Evolutionary conservation across 2,329 filamentous ascomycete genomes (phyloP), one percentile per base, ranked within the genome.

Genomic region (Coccinonectria pachysandricola): DNA sequence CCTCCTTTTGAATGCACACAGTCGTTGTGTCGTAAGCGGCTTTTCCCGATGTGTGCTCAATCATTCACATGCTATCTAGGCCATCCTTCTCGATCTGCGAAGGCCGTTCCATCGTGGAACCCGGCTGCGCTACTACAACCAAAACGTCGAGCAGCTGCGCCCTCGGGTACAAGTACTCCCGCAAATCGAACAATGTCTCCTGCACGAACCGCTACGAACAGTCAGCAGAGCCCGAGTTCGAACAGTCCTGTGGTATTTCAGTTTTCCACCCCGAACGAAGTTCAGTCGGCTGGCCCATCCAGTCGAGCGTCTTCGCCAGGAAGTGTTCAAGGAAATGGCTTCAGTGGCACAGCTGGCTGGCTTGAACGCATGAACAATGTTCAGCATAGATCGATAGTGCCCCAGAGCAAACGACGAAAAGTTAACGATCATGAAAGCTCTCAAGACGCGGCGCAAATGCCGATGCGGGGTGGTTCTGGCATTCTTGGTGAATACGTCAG

Each of bases 341-440:
- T 38, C 12, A 49, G 42, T 26, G 69, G 71, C 14, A 65, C 73
- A 39, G 64, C 67, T 7, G 57, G 58, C 29, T 72, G 86, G 58
- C 72, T 93, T 23, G 83, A 92, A 52, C 70, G 74, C 16, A 64
- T 86, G 49, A 83, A 87, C 49, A 76, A 79, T 39, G 71, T 92
- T 9, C 69, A 82, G 39, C 68, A 78, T 26, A 79, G 86, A 14
- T 42, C 60, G 46, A 36, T 64, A 51, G 46, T 62, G 15, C 63
- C 67, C 3, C 72, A 80, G 12, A 59, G 65, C 15, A 88, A 88
- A 56, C 75, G 75, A 26, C 57, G 74, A 27, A 86, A 75, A 47
- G 53, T 69, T 7, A 59, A 65, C 9, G 58, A 65, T 17, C 49
- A 61, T 24, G 49, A 59, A 11, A 43, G 56, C 12, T 54, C 53